Evolutionary conservation across 495 filamentous ascomycete genomes (phyloP).

Genomic region (Sordaria brevicollis): DNA sequence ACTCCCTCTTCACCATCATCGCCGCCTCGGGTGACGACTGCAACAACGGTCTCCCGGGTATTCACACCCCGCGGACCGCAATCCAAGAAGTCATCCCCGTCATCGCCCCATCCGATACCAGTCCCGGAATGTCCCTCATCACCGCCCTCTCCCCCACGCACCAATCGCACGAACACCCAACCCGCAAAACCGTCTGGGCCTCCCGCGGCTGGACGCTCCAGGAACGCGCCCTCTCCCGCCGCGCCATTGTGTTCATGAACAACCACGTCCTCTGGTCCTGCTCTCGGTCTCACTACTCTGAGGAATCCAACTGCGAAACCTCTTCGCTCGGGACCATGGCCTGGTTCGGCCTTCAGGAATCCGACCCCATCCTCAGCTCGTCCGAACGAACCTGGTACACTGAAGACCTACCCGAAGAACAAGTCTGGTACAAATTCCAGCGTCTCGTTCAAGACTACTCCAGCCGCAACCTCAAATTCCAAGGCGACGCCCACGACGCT

Average conservation of each 20-base stretch:
- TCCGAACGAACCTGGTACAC: neutral
- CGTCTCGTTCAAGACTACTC: neutral
- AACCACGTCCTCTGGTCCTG: neutral
- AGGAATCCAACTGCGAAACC: neutral
- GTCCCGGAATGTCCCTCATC: neutral
- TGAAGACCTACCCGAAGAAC: neutral
- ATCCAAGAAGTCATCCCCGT: neutral
- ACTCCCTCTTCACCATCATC: constrained; percentile 10
- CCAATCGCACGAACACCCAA: neutral
- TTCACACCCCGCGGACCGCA: neutral
- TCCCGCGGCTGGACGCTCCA: neutral
- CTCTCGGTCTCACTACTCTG: neutral
- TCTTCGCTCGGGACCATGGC: neutral
- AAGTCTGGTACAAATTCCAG: neutral
- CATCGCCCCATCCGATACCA: neutral
- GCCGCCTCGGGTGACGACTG: neutral
- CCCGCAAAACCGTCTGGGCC: neutral
- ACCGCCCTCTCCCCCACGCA: neutral
- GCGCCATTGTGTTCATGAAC: neutral
- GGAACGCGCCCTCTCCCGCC: neutral
- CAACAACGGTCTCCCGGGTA: neutral
- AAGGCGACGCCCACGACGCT: neutral
- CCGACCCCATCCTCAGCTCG: neutral
- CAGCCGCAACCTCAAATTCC: neutral
- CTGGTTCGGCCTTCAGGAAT: neutral